phyloP scores from a whole-genome alignment of 192 early-diverging fungal genomes.

The Oehlia diaphana region DNA sequence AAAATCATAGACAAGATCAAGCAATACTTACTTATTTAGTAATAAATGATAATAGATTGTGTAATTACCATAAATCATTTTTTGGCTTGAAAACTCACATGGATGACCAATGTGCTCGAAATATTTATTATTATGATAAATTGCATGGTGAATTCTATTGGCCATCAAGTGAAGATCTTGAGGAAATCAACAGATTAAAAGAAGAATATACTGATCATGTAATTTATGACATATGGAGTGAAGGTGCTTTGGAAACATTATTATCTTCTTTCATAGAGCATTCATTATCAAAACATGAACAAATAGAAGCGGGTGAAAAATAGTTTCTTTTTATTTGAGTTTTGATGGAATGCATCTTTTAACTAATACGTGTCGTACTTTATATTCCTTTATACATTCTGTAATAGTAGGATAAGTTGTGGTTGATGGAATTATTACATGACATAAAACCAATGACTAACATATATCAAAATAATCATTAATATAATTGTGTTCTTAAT shows the following conservation, averaged over 20 bases:
- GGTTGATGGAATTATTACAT: not conserved
- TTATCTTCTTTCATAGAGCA: not conserved
- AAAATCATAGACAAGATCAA: conserved; percentile 52
- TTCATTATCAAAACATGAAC: not conserved
- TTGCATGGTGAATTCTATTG: not conserved
- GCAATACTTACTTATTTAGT: conserved; percentile 47
- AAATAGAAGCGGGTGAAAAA: not conserved
- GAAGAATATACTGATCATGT: not conserved
- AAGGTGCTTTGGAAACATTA: not conserved
- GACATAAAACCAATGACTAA: conserved; percentile 9
- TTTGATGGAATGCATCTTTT: conserved; percentile 6
- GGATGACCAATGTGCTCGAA: conserved; percentile 34
- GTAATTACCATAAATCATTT: conserved; percentile 23
- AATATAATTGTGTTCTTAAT: not conserved
- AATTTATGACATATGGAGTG: not conserved
- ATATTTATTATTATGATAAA: conserved; percentile 24
- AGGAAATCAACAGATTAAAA: not conserved
- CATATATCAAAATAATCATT: not conserved
- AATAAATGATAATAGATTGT: conserved; percentile 37
- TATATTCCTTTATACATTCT: conserved; percentile 4
- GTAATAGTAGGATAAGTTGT: not conserved
- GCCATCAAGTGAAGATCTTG: not conserved
- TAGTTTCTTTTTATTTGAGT: not conserved
- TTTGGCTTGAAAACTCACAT: conserved; percentile 35
- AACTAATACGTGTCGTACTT: not conserved